A percentile compares a stretch with the other conserved stretches of the same genome.
phyloP scores from a whole-genome alignment of 2,329 filamentous ascomycete genomes.

The Xylariomycetidae sp. region DNA sequence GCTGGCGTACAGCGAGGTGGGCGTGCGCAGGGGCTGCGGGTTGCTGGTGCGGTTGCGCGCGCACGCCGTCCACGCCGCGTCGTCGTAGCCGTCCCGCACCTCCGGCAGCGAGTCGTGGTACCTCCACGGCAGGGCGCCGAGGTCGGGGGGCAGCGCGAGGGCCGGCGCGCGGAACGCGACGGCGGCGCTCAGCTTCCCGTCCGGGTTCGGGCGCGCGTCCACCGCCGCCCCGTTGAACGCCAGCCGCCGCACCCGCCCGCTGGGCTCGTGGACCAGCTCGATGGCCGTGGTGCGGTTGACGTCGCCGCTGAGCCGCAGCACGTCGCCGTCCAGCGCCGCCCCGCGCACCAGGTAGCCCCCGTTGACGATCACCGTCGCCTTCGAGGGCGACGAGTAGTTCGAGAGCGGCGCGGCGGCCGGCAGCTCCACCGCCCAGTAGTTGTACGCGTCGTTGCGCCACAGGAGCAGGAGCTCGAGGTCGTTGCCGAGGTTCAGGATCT shows the following conservation, averaged over 20 bases:
- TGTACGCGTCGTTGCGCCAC: constrained; percentile 58
- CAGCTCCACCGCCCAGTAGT: constrained; percentile 60
- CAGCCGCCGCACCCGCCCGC: constrained; percentile 38
- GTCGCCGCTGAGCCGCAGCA: constrained; percentile 61
- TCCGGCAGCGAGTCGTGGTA: constrained; percentile 68
- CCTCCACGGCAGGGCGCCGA: constrained; percentile 59
- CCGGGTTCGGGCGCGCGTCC: constrained; percentile 20
- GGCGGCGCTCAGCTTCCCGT: constrained; percentile 29
- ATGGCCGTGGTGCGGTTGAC: constrained; percentile 63
- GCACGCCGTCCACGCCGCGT: constrained; percentile 59
- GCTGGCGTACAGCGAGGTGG: constrained; percentile 59
- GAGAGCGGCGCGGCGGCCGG: constrained; percentile 31
- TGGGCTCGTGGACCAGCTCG: constrained; percentile 60
- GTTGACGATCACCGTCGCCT: constrained; percentile 48
- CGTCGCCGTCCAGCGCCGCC: constrained; percentile 47
- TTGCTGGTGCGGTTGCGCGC: constrained; percentile 50
- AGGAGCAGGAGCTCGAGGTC: constrained; percentile 51
- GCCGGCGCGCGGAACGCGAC: constrained; percentile 8
- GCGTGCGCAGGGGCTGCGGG: constrained; percentile 51
- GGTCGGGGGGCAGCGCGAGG: constrained; percentile 52
- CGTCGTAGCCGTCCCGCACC: constrained; percentile 57
- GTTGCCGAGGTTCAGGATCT: constrained; percentile 42
- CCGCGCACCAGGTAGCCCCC: constrained; percentile 60
- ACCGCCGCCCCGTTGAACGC: constrained; percentile 51
- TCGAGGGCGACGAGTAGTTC: constrained; percentile 19